Evolutionary conservation across 2,329 filamentous ascomycete genomes (phyloP).

Genomic region (Pyricularia grisea): DNA sequence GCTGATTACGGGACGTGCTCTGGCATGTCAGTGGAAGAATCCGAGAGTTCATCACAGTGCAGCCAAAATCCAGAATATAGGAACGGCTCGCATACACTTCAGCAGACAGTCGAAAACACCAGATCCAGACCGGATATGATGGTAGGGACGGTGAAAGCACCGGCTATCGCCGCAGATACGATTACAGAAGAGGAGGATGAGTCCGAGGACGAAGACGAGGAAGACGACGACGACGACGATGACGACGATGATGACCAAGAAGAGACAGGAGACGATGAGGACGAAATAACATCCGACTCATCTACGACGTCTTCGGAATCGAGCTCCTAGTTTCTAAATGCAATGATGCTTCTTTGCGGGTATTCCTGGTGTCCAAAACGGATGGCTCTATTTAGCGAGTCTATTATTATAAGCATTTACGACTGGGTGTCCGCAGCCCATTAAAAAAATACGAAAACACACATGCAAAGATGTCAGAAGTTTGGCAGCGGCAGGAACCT

Average conservation of each 20-base stretch:
- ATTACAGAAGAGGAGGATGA: background rate
- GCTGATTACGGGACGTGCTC: background rate
- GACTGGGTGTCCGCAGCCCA: background rate
- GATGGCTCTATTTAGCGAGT: background rate
- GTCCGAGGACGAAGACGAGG: background rate
- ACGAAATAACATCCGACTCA: background rate
- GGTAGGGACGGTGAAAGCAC: background rate
- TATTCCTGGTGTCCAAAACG: background rate
- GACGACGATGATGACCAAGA: background rate
- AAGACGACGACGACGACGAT: background rate
- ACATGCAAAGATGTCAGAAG: background rate
- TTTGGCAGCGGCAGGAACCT: background rate
- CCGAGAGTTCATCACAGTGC: background rate
- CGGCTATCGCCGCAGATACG: background rate
- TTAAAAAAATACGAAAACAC: background rate
- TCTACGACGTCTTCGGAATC: background rate
- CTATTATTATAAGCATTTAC: background rate
- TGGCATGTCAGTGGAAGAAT: background rate
- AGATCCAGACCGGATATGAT: background rate
- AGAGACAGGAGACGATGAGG: background rate
- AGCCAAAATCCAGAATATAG: background rate
- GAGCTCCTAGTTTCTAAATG: background rate
- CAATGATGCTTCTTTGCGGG: background rate
- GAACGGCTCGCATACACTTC: background rate
- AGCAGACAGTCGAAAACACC: background rate